Conservation (phyloP, 305 asterid genomes). For the Fraxinus sp. region DNA sequence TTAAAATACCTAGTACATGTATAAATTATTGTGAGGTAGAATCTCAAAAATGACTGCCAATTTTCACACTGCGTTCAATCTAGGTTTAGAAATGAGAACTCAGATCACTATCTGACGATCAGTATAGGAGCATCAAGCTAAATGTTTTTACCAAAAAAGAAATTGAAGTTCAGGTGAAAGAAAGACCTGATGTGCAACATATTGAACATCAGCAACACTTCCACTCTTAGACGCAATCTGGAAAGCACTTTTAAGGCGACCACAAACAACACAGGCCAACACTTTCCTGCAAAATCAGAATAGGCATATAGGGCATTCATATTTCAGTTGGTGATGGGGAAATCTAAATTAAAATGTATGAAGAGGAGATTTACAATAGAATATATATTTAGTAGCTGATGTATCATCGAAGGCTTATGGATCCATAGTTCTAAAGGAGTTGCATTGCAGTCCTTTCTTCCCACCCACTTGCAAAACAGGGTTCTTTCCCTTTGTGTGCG, state of each 20-base stretch:
- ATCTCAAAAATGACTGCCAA: neutral
- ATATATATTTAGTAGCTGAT: neutral
- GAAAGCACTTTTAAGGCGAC: constrained; percentile 97
- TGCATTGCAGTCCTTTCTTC: neutral
- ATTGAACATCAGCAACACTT: constrained; percentile 98
- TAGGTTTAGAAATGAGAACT: neutral
- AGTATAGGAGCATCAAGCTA: neutral
- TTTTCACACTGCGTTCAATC: neutral
- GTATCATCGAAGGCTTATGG: neutral
- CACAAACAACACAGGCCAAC: constrained; percentile 97
- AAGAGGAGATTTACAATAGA: constrained; percentile 16
- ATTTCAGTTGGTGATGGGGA: constrained; percentile 16
- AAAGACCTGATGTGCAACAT: constrained; percentile 96
- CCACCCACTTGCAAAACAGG: neutral
- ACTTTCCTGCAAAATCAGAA: constrained; percentile 72
- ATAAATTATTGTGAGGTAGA: neutral
- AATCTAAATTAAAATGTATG: neutral
- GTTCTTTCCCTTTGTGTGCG: neutral
- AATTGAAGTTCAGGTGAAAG: constrained; percentile 24
- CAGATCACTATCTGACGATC: neutral
- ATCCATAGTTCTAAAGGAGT: neutral
- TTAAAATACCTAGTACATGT: neutral
- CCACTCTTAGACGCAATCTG: constrained; percentile 98
- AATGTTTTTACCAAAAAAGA: neutral
- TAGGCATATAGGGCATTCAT: constrained; percentile 24